Evolutionary conservation across 202 grass and related monocot species (phyloP), one percentile per base, ranked within the genome.

Genomic region (Setaria italica): DNA sequence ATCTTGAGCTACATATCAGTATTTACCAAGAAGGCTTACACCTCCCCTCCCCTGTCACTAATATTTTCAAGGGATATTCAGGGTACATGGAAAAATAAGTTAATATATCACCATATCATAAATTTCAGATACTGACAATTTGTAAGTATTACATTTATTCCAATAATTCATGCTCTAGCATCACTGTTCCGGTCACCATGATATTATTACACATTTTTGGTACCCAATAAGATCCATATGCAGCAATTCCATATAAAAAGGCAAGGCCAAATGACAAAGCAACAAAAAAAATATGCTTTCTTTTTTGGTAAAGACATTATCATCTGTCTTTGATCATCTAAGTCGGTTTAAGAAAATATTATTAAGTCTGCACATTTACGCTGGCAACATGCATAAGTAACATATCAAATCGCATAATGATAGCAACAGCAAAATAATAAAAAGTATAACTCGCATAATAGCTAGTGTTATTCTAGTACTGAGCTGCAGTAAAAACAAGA

Each of bases 241-340:
- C 25, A 55, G 70, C 4, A 74, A 34, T 59, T 65, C 7, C 17
- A 21, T 6, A 72, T 71, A 41, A 62, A 29, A 84, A 17, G 74
- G 12, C 12, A 29, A 84, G 56, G 5, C 62, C 37, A 79, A 84
- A 56, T 13, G 2, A 49, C 12, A 64, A 5, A 72, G 16, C 11
- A 65, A 9, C 17, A 83, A 78, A 35, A 35, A 68, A 77, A 30
- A 32, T 65, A 37, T 65, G 32, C 15, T 37, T 41, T 41, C 39
- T 47, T 76, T 69, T 45, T 82, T 74, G 51, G 12, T 70, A 67
- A 80, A 75, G 69, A 73, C 19, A 56, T 33, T 80, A 67, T 7
- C 63, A 56, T 72, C 13, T 51, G 63, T 71, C 62, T 77, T 77
- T 63, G 60, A 4, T 42, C 46, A 59, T 54, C 25, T 14, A 48